These are phyloP conservation scores for Pleurotus cornucopiae DNA, from an alignment of 768 basidiomycete species.

Conservation along the genomic window DNA sequence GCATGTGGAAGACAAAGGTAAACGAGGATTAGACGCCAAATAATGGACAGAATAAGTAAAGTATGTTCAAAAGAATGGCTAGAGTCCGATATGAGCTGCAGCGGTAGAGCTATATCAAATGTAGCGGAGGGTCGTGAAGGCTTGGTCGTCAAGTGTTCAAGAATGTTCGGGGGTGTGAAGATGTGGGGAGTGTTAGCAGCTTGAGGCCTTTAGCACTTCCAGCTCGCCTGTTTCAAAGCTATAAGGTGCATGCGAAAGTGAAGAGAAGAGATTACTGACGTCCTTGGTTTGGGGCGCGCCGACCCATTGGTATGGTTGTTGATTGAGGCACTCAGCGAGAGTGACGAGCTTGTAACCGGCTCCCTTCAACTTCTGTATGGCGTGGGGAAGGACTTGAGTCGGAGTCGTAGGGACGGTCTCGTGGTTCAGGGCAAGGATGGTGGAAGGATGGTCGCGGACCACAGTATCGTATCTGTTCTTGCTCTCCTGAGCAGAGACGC, in stretches of 20 bases:
- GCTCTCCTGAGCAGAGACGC: constrained; percentile 22
- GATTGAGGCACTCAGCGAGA: constrained; percentile 37
- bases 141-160: too few species aligned
- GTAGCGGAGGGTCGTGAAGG: too few species aligned
- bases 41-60: too few species aligned
- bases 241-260: constrained; percentile 21
- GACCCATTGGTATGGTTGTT: constrained; percentile 30
- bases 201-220: background rate
- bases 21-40: too few species aligned
- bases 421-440: constrained; percentile 35
- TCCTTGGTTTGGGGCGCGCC: constrained; percentile 17
- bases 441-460: constrained; percentile 25
- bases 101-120: too few species aligned
- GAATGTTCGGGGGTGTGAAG: background rate
- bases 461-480: constrained; percentile 24
- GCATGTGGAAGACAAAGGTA: too few species aligned
- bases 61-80: too few species aligned
- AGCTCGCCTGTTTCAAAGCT: background rate
- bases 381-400: constrained; percentile 32
- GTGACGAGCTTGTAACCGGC: constrained; percentile 42
- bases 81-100: too few species aligned
- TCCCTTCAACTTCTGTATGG: constrained; percentile 28
- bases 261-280: background rate
- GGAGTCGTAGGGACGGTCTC: constrained; percentile 23
- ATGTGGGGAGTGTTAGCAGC: background rate